These are phyloP conservation scores for Histomonas meleagridis DNA, from an alignment of 208 protist genomes.

Conservation along the genomic window DNA sequence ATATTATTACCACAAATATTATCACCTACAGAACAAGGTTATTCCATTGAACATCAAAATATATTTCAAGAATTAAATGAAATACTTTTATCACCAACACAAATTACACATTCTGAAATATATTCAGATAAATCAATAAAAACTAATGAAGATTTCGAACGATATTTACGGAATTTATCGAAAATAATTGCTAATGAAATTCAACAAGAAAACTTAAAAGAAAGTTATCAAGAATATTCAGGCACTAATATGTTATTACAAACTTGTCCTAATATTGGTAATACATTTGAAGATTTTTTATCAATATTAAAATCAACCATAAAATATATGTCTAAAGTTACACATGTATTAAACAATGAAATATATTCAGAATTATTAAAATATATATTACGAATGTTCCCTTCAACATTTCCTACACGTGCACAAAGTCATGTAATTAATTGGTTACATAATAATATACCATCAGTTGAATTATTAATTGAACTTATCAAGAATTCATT, in stretches of 20 bases:
- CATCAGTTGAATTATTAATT: not conserved
- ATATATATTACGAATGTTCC: not conserved
- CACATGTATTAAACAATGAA: not conserved
- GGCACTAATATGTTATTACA: not conserved
- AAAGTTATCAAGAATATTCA: not conserved
- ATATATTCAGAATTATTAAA: not conserved
- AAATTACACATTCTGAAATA: not conserved
- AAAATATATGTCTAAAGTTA: conserved; percentile 25
- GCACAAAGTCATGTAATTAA: not conserved
- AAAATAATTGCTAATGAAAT: not conserved
- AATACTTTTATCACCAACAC: not conserved
- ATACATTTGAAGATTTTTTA: not conserved
- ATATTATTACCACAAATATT: not conserved
- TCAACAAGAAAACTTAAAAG: not conserved
- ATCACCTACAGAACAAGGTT: not conserved
- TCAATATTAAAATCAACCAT: not conserved
- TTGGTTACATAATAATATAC: not conserved
- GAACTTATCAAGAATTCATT: not conserved
- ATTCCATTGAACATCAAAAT: not conserved
- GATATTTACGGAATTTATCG: not conserved
- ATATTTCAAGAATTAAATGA: not conserved
- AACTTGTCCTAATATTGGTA: not conserved
- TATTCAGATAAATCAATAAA: not conserved
- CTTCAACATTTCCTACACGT: not conserved
- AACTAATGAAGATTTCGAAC: not conserved